These are phyloP conservation scores for Pterocarpus santalinus DNA, from an alignment of 306 rosid genomes.

Conservation along the genomic window DNA sequence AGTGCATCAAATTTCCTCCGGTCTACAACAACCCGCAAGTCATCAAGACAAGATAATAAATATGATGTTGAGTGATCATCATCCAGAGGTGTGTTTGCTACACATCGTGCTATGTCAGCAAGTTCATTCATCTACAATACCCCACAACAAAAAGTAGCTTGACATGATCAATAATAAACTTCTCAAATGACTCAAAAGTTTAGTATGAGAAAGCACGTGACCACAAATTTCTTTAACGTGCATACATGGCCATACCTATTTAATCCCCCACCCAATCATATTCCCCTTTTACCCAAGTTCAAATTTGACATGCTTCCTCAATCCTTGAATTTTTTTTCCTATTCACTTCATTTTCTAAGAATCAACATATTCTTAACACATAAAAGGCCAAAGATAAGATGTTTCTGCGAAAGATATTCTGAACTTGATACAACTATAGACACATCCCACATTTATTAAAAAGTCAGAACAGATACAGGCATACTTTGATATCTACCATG, in stretches of 20 bases:
- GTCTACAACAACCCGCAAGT: conserved; percentile 82
- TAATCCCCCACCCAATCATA: conserved; percentile 24
- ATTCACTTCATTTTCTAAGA: conserved; percentile 23
- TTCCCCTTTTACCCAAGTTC: conserved; percentile 6
- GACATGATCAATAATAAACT: conserved; percentile 30
- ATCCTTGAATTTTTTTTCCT: neutral
- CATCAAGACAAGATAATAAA: conserved; percentile 87
- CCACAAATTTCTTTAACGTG: neutral
- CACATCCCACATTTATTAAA: neutral
- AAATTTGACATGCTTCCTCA: neutral
- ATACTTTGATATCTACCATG: neutral
- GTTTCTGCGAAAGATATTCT: neutral
- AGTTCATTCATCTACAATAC: conserved; percentile 89
- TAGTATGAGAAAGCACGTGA: neutral
- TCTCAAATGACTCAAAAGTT: conserved; percentile 1
- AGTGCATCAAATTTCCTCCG: conserved; percentile 88
- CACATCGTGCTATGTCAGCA: conserved; percentile 93
- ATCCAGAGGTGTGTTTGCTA: conserved; percentile 83
- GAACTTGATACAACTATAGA: neutral
- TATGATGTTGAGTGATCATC: conserved; percentile 77
- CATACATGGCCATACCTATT: conserved; percentile 22
- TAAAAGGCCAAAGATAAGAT: conserved; percentile 4
- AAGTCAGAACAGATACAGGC: neutral
- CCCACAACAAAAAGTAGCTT: conserved; percentile 31
- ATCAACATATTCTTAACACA: neutral